A percentile compares a stretch with the other conserved stretches of the same genome.
Conservation (phyloP, 331 rosid species). For the Malus hybrid region DNA sequence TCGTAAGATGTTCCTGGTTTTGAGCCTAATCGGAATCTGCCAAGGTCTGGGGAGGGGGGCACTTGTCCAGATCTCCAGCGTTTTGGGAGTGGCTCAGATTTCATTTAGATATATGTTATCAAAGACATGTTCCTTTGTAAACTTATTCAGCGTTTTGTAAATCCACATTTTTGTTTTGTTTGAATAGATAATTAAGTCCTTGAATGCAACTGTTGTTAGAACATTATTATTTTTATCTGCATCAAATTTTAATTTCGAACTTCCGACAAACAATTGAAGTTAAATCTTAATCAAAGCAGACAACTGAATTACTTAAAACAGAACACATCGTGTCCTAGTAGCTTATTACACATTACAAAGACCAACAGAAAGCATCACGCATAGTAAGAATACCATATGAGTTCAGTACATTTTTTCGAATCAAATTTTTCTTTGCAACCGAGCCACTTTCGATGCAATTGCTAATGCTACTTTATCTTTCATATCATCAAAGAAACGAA, state of each 20-base stretch:
- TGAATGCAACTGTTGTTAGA: no score
- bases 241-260: neutral
- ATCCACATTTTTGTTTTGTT: no score
- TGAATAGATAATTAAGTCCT: no score
- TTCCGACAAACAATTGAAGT: neutral
- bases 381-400: neutral
- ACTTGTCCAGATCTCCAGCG: no score
- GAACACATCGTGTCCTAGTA: neutral
- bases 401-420: neutral
- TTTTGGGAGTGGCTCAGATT: no score
- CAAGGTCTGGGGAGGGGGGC: no score
- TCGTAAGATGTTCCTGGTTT: no score
- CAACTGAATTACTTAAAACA: neutral
- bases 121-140: no score
- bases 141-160: no score
- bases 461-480: neutral
- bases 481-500: neutral
- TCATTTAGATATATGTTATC: no score
- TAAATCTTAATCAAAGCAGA: neutral
- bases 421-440: neutral
- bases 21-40: no score
- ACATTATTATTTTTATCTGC: no score
- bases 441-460: neutral
- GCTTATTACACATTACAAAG: neutral
- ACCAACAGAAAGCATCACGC: neutral